phyloP scores from a whole-genome alignment of 164 flowering plant genomes.

The Magnolia changhungtana region DNA sequence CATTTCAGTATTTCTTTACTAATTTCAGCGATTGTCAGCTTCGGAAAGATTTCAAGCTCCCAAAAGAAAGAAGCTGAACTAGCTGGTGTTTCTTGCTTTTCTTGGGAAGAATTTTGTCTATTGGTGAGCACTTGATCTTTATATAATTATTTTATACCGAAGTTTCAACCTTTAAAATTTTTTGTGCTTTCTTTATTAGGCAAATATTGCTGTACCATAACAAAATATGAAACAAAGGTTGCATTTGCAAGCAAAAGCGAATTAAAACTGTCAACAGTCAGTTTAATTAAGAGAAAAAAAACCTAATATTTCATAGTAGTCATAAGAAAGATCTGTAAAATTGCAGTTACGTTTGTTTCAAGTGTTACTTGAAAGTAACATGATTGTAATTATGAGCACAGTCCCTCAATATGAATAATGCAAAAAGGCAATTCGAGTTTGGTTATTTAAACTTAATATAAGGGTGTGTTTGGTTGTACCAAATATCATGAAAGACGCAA shows the following conservation, averaged over 20 bases:
- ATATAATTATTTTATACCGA: not conserved
- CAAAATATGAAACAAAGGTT: not conserved
- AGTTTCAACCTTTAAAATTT: not conserved
- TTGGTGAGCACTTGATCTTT: conserved; percentile 41
- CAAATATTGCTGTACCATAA: not conserved
- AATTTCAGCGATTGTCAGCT: conserved; percentile 85
- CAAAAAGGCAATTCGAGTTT: too few species aligned
- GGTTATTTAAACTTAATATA: too few species aligned
- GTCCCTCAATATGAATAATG: too few species aligned
- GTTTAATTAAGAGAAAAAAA: too few species aligned
- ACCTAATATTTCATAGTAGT: too few species aligned
- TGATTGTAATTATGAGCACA: too few species aligned
- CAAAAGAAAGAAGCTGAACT: conserved; percentile 76
- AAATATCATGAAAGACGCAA: too few species aligned
- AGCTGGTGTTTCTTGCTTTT: conserved; percentile 66
- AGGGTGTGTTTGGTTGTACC: too few species aligned
- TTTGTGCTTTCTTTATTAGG: not conserved
- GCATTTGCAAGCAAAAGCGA: not conserved
- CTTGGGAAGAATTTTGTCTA: conserved; percentile 75
- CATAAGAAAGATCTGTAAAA: too few species aligned
- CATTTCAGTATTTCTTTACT: conserved; percentile 6
- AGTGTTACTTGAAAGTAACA: too few species aligned
- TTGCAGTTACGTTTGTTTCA: too few species aligned
- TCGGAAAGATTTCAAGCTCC: conserved; percentile 44
- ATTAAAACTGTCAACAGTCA: not conserved